phyloP scores from a whole-genome alignment of 495 filamentous ascomycete species.

The Xeromyces bisporus region DNA sequence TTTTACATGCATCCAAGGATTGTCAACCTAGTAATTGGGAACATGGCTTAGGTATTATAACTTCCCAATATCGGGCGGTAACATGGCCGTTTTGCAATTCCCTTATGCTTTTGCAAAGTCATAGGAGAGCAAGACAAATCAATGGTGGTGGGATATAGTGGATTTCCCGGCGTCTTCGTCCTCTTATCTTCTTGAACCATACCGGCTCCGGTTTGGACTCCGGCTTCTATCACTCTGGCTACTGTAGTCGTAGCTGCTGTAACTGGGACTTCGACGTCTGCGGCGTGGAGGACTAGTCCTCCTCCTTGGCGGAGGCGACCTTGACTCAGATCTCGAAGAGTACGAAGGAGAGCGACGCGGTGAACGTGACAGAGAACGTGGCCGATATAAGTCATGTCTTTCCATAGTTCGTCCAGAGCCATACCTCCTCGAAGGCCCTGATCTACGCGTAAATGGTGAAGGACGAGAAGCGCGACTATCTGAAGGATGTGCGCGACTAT shows the following conservation, averaged over 20 bases:
- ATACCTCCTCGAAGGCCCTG: slow-evolving; percentile 21
- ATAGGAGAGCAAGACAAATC: too few species aligned
- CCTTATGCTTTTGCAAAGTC: too few species aligned
- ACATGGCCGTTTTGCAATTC: too few species aligned
- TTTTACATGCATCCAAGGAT: too few species aligned
- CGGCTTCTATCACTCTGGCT: slow-evolving; percentile 29
- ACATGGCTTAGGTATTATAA: too few species aligned
- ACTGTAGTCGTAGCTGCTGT: slow-evolving; percentile 35
- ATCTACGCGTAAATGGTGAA: slow-evolving; percentile 13
- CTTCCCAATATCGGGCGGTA: too few species aligned
- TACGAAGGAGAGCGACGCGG: slow-evolving; percentile 24
- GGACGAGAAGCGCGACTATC: slow-evolving; percentile 12
- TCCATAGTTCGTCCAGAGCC: slow-evolving; percentile 23
- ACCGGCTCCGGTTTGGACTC: slow-evolving; percentile 19
- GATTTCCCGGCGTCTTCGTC: neutral
- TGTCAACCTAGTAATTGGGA: too few species aligned
- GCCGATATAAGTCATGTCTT: slow-evolving; percentile 34
- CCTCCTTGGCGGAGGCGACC: slow-evolving; percentile 13
- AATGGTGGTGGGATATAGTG: too few species aligned
- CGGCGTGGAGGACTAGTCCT: slow-evolving; percentile 19
- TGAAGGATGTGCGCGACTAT: slow-evolving; percentile 16
- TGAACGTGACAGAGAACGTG: slow-evolving; percentile 27
- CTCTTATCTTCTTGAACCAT: slow-evolving; percentile 7
- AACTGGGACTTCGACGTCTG: slow-evolving; percentile 36
- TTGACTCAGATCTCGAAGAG: slow-evolving; percentile 13